A percentile compares a stretch with the other conserved stretches of the same genome.
phyloP scores from a whole-genome alignment of 2,329 filamentous ascomycete species.

The Niveomyces coronatus region DNA sequence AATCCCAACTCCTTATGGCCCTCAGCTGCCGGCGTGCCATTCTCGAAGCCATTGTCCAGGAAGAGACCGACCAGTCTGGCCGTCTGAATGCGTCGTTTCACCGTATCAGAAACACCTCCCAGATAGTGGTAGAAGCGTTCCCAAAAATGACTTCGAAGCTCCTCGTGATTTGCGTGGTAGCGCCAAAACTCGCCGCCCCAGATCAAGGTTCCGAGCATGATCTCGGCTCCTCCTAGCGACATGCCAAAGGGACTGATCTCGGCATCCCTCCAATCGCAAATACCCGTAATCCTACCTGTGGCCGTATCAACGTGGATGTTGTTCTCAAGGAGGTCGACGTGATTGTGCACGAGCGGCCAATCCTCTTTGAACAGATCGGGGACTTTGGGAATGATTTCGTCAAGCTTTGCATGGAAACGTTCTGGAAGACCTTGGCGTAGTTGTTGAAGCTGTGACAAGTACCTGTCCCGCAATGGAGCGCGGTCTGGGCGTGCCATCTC shows the following conservation, averaged over 20 bases:
- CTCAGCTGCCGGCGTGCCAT: too few relatives aligned
- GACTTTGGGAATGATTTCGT: slow-evolving; percentile 11
- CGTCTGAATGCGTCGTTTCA: too few relatives aligned
- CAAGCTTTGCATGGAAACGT: slow-evolving; percentile 10
- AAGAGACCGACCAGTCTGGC: too few relatives aligned
- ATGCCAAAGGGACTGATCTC: slow-evolving; percentile 18
- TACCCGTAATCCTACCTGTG: slow-evolving; percentile 18
- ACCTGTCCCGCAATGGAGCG: slow-evolving; percentile 7
- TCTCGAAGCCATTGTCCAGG: too few relatives aligned
- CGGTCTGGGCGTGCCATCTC: slow-evolving; percentile 6
- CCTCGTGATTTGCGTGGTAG: too few relatives aligned
- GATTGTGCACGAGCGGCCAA: slow-evolving; percentile 16
- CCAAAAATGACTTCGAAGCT: too few relatives aligned
- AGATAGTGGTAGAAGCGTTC: too few relatives aligned
- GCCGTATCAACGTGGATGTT: slow-evolving; percentile 19
- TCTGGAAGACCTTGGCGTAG: slow-evolving; percentile 11
- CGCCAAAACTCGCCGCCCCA: too few relatives aligned
- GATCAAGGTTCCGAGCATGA: slow-evolving; percentile 6
- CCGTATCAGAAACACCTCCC: too few relatives aligned
- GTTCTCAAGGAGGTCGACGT: slow-evolving; percentile 19
- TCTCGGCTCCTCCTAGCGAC: slow-evolving; percentile 17
- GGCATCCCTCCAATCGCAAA: slow-evolving; percentile 20
- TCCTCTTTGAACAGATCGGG: slow-evolving; percentile 12
- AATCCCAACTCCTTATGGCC: too few relatives aligned
- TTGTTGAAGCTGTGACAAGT: slow-evolving; percentile 9